Conservation (phyloP, 192 early-diverging fungal genomes). For the Pilobolus umbonatus region DNA sequence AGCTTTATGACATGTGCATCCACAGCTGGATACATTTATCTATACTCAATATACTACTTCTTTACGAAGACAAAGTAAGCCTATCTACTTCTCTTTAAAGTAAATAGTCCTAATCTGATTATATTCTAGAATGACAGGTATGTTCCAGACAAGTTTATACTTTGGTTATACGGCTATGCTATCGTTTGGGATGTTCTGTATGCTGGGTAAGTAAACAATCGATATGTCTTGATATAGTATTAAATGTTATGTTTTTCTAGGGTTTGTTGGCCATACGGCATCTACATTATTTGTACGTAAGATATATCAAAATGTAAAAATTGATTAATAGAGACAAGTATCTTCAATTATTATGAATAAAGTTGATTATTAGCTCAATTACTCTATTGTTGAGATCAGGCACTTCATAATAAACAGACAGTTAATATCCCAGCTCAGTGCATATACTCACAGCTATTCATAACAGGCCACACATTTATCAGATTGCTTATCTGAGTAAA, state of each 20-base stretch:
- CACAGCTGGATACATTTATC: slow-evolving; percentile 68
- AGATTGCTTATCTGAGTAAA: too few relatives aligned
- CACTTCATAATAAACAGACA: too few relatives aligned
- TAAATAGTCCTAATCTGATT: slow-evolving; percentile 2
- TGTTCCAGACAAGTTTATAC: slow-evolving; percentile 75
- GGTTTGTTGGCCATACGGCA: slow-evolving; percentile 61
- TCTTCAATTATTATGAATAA: too few relatives aligned
- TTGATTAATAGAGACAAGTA: slow-evolving; percentile 52
- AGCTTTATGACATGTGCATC: slow-evolving; percentile 74
- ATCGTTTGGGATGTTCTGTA: slow-evolving; percentile 61
- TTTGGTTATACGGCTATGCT: slow-evolving; percentile 72
- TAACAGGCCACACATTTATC: too few relatives aligned
- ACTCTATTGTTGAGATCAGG: too few relatives aligned
- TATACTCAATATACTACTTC: slow-evolving; percentile 78
- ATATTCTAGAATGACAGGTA: slow-evolving; percentile 65
- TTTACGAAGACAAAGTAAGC: slow-evolving; percentile 61
- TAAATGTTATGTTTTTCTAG: slow-evolving; percentile 18
- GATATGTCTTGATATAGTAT: neutral
- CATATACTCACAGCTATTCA: too few relatives aligned
- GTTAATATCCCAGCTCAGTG: too few relatives aligned
- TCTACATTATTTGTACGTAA: slow-evolving; percentile 60
- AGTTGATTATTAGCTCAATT: too few relatives aligned
- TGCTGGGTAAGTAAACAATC: slow-evolving; percentile 48
- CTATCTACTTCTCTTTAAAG: neutral
- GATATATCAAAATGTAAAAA: slow-evolving; percentile 74